Evolutionary conservation across 345 rosid species (phyloP), one percentile per base, ranked within the genome.

Genomic region (Brassica juncea): DNA sequence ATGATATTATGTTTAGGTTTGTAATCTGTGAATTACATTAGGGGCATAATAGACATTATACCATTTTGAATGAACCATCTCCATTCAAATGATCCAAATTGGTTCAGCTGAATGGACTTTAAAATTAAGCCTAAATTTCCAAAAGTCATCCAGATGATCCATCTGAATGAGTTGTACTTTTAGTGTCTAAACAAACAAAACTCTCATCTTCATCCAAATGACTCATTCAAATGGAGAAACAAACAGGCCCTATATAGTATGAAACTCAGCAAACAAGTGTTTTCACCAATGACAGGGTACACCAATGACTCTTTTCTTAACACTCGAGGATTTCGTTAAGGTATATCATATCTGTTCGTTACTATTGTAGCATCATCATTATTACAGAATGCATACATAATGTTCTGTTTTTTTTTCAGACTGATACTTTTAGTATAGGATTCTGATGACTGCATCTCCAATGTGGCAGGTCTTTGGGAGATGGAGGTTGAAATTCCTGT

Each of bases 401-500:
- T 7, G 37, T 70, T 77, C 39, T 47, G 15, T 34, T 5, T 12
- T 32, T 25, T 68, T 32, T 32, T 32, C 44, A 37, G 44, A 64
- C 52, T 2, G 27, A 35, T 11, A 6, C 23, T 6, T 37, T 7
- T 10, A 35, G 10, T 67, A 14, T 44, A 44, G 71, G 12, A 25
- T 25, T 25, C 69, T 79, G 57, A 66, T 31, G 11, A 14, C 14
- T 52, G 72, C 10, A 5, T 61, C 34, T 61, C 3, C 9, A 63
- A 7, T 19, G 52, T 65, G 49, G 59, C 92, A 88, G 97, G 83
- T 89, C 85, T 88, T 92, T 39, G 89, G 91, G 86, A 85, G 83
- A 87, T 89, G 94, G 91, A 92, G 74, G 94, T 88, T 23, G 97
- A 92, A 84, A 91, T 90, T 77, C 94, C 89, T 1, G 96, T 88